A percentile compares a stretch with the other conserved stretches of the same genome.
Conservation (phyloP, 805 yeast species). For the Naumovozyma castellii region DNA sequence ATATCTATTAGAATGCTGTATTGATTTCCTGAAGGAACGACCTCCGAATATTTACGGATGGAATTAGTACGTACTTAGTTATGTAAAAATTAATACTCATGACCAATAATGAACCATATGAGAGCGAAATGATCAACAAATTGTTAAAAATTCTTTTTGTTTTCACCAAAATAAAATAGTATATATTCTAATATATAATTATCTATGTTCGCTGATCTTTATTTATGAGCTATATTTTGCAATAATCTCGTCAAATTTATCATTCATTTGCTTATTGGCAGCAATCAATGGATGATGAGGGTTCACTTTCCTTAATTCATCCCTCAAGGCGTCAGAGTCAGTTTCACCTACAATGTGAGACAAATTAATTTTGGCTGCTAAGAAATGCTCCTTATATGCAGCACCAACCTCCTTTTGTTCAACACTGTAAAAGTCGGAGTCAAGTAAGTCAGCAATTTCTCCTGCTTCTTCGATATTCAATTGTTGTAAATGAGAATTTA, state of each 20-base stretch:
- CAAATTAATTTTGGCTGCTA: constrained; percentile 59
- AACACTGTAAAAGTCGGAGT: constrained; percentile 34
- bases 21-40: constrained; percentile 27
- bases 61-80: too few species aligned
- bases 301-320: constrained; percentile 37
- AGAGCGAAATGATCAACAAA: too few species aligned
- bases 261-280: constrained; percentile 53
- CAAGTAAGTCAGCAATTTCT: constrained; percentile 44
- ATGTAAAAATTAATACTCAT: too few species aligned
- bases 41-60: too few species aligned
- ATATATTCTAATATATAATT: too few species aligned
- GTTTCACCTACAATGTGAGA: constrained; percentile 49
- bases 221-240: constrained; percentile 37
- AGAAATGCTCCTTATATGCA: constrained; percentile 36
- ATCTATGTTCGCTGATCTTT: too few species aligned
- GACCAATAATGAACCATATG: too few species aligned
- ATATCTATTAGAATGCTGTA: constrained; percentile 83
- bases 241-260: constrained; percentile 60
- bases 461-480: constrained; percentile 76
- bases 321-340: constrained; percentile 34
- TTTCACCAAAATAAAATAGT: too few species aligned
- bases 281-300: constrained; percentile 48
- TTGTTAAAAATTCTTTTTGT: too few species aligned
- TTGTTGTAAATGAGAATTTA: constrained; percentile 69
- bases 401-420: constrained; percentile 23